Evolutionary conservation across 371 early-diverging fungal species (phyloP).

Genomic region (Circinella umbellata): DNA sequence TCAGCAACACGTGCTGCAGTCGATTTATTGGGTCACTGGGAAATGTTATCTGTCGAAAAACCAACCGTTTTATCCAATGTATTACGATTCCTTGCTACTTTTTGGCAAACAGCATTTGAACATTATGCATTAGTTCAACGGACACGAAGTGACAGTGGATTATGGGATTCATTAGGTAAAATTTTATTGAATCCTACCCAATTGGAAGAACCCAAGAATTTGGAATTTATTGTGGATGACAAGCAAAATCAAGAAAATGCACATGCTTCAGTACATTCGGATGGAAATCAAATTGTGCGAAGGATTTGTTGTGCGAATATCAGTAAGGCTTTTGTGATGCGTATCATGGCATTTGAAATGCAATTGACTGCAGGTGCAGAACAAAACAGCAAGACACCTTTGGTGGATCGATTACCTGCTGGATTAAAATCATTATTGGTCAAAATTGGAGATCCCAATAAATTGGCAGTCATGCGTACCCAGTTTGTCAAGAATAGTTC

Average conservation of each 20-base stretch:
- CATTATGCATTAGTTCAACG: slow-evolving; percentile 53
- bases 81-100: slow-evolving; percentile 46
- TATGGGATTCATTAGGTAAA: slow-evolving; percentile 46
- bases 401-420: slow-evolving; percentile 36
- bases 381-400: not conserved
- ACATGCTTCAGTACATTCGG: not conserved
- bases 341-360: slow-evolving; percentile 45
- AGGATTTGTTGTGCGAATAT: slow-evolving; percentile 43
- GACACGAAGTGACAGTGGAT: slow-evolving; percentile 43
- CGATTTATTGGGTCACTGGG: slow-evolving; percentile 40
- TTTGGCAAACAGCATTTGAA: slow-evolving; percentile 54
- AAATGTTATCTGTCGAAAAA: slow-evolving; percentile 35
- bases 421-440: slow-evolving; percentile 40
- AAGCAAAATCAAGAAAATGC: not conserved
- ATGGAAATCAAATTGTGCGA: slow-evolving; percentile 25
- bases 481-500: slow-evolving; percentile 36
- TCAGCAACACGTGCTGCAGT: slow-evolving; percentile 49
- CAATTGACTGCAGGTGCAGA: slow-evolving; percentile 38
- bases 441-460: slow-evolving; percentile 42
- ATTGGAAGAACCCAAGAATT: slow-evolving; percentile 15
- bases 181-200: slow-evolving; percentile 39
- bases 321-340: slow-evolving; percentile 45
- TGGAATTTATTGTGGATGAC: slow-evolving; percentile 1
- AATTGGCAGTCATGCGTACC: slow-evolving; percentile 31
- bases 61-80: slow-evolving; percentile 46